These are phyloP conservation scores for Vitis hybrid DNA, from an alignment of 177 flowering plant species.

Conservation along the genomic window DNA sequence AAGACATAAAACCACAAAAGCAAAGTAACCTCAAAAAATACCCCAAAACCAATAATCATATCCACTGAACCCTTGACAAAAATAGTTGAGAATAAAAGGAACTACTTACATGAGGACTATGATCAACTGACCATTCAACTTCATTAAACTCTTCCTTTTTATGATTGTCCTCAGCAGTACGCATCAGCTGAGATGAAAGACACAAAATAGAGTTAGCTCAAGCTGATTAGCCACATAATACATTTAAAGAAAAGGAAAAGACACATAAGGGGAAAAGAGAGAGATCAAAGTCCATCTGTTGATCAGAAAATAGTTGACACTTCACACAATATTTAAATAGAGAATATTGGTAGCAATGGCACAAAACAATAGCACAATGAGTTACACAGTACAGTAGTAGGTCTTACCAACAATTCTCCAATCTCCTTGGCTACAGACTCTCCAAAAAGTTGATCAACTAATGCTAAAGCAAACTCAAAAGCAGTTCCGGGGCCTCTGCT, in stretches of 20 bases:
- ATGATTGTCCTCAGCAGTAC: slow-evolving; percentile 30
- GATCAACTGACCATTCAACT: slow-evolving; percentile 73
- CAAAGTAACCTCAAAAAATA: too few species aligned
- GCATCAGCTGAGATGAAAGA: slow-evolving; percentile 44
- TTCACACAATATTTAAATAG: background rate
- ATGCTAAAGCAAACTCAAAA: slow-evolving; percentile 72
- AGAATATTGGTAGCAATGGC: background rate
- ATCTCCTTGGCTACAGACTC: slow-evolving; percentile 60
- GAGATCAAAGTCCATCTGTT: background rate
- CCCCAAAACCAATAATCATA: too few species aligned
- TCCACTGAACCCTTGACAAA: too few species aligned
- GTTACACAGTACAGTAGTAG: background rate
- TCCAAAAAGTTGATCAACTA: slow-evolving; percentile 84
- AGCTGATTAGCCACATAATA: background rate
- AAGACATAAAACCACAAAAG: too few species aligned
- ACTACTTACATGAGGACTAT: slow-evolving; percentile 66
- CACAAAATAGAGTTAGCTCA: slow-evolving; percentile 14
- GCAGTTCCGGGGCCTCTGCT: slow-evolving; percentile 97
- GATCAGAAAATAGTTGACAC: too few species aligned
- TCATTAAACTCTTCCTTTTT: slow-evolving; percentile 67
- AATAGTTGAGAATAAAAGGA: background rate
- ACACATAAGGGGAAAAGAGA: background rate
- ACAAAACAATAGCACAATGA: background rate
- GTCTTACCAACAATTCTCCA: slow-evolving; percentile 56
- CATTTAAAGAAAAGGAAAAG: background rate